Evolutionary conservation across 2,329 filamentous ascomycete genomes (phyloP).

Genomic region (Fusarium sp.): DNA sequence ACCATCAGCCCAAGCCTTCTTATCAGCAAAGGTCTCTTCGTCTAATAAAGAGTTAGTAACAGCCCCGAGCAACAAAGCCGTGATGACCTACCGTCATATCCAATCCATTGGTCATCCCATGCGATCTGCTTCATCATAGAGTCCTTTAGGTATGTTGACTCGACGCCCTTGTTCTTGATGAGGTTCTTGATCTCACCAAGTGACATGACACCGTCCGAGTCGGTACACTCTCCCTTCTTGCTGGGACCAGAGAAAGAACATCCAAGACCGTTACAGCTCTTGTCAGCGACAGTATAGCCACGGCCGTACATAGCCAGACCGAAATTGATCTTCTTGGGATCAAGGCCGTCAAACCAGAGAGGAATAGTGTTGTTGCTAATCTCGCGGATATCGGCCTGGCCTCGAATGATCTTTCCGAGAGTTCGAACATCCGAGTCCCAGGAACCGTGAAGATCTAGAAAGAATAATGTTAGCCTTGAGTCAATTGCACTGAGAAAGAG

Average conservation of each 20-base stretch:
- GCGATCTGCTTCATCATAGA: constrained; percentile 33
- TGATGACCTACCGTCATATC: constrained; percentile 40
- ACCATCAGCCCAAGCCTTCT: constrained; percentile 27
- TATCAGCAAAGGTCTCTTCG: constrained; percentile 41
- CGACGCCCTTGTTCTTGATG: constrained; percentile 41
- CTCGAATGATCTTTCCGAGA: constrained; percentile 51
- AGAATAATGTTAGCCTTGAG: rapidly evolving
- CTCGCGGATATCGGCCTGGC: constrained; percentile 59
- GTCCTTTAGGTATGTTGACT: constrained; percentile 29
- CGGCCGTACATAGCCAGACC: constrained; percentile 64
- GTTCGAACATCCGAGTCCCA: constrained; percentile 56
- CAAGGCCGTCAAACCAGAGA: constrained; percentile 58
- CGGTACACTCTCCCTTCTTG: constrained; percentile 49
- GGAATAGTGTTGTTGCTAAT: constrained; percentile 55
- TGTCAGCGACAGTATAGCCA: constrained; percentile 55
- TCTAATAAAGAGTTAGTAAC: too few relatives aligned
- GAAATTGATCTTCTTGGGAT: constrained; percentile 59
- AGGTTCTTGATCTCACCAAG: constrained; percentile 50
- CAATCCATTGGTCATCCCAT: constrained; percentile 46
- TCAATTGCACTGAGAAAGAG: rapidly evolving
- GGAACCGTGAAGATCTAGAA: constrained; percentile 54
- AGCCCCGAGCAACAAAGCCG: too few relatives aligned
- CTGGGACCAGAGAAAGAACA: constrained; percentile 47
- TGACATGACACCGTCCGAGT: constrained; percentile 50
- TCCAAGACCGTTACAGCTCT: constrained; percentile 44